Conservation (phyloP, 371 early-diverging fungal genomes). For the Catenaria anguillulae region DNA sequence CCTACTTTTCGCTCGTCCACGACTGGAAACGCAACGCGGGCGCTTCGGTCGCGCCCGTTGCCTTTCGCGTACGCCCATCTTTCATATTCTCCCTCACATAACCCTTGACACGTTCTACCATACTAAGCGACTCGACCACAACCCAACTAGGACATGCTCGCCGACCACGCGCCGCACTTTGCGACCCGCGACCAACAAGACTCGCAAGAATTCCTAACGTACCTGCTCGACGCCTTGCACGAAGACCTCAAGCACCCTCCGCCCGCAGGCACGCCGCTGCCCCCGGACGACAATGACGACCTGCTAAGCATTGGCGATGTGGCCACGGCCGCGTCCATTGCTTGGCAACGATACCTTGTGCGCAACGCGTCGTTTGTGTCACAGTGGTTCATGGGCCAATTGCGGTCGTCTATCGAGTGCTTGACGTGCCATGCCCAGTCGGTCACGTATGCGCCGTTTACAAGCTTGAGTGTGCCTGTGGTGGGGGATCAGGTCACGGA, state of each 20-base stretch:
- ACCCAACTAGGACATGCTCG: constrained; percentile 21
- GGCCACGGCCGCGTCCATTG: constrained; percentile 22
- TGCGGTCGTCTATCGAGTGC: constrained; percentile 63
- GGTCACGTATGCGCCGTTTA: constrained; percentile 79
- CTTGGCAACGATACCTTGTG: constrained; percentile 62
- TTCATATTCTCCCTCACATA: constrained; percentile 19
- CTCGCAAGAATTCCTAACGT: constrained; percentile 37
- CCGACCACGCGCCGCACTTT: constrained; percentile 25
- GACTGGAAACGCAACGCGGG: constrained; percentile 10
- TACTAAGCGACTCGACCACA: not conserved
- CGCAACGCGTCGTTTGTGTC: constrained; percentile 82
- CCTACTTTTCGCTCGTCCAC: constrained; percentile 21
- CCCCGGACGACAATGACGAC: not conserved
- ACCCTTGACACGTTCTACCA: not conserved
- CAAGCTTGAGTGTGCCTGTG: constrained; percentile 57
- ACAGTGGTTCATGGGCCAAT: constrained; percentile 76
- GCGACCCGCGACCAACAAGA: constrained; percentile 42
- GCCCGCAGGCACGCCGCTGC: not conserved
- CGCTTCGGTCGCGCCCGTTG: not conserved
- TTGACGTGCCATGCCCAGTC: constrained; percentile 69
- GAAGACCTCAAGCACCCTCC: constrained; percentile 32
- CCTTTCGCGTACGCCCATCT: constrained; percentile 15
- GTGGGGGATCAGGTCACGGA: constrained; percentile 48
- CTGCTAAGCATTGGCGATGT: not conserved
- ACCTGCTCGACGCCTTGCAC: constrained; percentile 35